phyloP scores from a whole-genome alignment of 2,329 filamentous ascomycete species.

The Alternaria hordeiaustralica region DNA sequence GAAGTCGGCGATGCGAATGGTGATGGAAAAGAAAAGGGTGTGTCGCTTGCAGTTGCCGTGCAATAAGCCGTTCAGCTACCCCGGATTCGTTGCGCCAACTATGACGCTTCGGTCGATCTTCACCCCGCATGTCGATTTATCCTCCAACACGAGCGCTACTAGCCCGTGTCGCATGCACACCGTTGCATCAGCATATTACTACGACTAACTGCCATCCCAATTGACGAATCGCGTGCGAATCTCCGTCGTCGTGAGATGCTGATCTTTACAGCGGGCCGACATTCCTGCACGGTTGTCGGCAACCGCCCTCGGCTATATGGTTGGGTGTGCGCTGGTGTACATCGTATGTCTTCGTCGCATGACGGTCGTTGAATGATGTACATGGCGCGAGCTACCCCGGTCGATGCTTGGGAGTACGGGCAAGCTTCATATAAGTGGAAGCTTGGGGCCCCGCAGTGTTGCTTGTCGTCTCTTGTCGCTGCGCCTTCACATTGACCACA shows the following conservation, averaged over 20 bases:
- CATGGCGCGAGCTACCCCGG: slow-evolving; percentile 12
- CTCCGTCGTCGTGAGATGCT: not conserved
- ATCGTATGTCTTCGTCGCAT: not conserved
- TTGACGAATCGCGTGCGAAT: not conserved
- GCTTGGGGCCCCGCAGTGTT: slow-evolving; percentile 14
- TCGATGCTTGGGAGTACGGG: not conserved
- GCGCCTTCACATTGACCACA: not conserved
- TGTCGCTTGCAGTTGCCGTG: not conserved
- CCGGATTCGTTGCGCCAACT: not conserved
- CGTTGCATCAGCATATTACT: slow-evolving; percentile 3
- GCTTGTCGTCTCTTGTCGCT: slow-evolving; percentile 11
- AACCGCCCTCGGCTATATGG: not conserved
- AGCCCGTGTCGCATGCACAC: not conserved
- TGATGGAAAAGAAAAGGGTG: not conserved
- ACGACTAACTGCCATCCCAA: not conserved
- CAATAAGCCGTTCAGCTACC: not conserved
- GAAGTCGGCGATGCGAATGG: not conserved
- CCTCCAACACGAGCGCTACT: not conserved
- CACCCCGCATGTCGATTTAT: slow-evolving; percentile 11
- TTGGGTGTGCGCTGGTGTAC: not conserved
- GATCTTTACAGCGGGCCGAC: slow-evolving; percentile 1
- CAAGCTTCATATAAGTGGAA: slow-evolving; percentile 27
- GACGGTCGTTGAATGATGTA: slow-evolving; percentile 1
- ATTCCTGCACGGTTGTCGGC: slow-evolving; percentile 8
- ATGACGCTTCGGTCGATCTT: slow-evolving; percentile 7